Conservation (phyloP, 2,329 filamentous ascomycete species). For the Talaromyces sp. region DNA sequence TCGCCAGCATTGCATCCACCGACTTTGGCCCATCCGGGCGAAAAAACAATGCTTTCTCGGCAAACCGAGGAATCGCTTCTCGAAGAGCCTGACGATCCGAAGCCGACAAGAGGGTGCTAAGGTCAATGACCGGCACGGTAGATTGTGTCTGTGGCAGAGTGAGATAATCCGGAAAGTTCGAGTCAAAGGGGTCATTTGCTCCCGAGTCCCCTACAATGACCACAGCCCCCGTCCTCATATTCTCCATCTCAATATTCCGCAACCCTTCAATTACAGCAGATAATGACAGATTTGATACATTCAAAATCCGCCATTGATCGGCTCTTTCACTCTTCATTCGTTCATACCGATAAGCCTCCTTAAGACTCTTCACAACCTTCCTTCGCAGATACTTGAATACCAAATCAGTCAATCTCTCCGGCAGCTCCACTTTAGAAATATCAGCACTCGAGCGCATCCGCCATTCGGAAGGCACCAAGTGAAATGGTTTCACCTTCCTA, state of each 20-base stretch:
- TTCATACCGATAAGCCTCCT: constrained; percentile 27
- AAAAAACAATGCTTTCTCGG: constrained; percentile 35
- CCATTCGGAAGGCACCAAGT: constrained; percentile 7
- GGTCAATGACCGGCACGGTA: constrained; percentile 38
- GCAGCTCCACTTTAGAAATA: constrained; percentile 41
- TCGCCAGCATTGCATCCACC: constrained; percentile 31
- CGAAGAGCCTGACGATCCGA: constrained; percentile 31
- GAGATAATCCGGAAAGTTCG: constrained; percentile 28
- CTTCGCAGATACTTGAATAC: constrained; percentile 38
- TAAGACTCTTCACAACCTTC: constrained; percentile 36
- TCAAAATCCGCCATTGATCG: constrained; percentile 12
- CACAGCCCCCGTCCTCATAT: constrained; percentile 15
- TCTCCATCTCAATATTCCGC: constrained; percentile 9
- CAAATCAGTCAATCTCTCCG: constrained; percentile 47
- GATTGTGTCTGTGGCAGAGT: constrained; percentile 28
- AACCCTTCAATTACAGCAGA: constrained; percentile 4
- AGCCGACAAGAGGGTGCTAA: constrained; percentile 31
- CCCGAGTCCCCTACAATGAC: constrained; percentile 7
- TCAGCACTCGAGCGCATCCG: constrained; percentile 22
- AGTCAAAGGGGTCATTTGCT: background rate
- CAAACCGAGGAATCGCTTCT: constrained; percentile 28
- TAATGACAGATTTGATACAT: constrained; percentile 2
- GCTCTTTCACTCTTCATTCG: background rate
- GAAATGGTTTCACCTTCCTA: constrained; percentile 6
- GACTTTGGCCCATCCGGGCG: constrained; percentile 29